Evolutionary conservation across 306 rosid species (phyloP), one percentile per base, ranked within the genome.

Genomic region (Albizia julibrissin): DNA sequence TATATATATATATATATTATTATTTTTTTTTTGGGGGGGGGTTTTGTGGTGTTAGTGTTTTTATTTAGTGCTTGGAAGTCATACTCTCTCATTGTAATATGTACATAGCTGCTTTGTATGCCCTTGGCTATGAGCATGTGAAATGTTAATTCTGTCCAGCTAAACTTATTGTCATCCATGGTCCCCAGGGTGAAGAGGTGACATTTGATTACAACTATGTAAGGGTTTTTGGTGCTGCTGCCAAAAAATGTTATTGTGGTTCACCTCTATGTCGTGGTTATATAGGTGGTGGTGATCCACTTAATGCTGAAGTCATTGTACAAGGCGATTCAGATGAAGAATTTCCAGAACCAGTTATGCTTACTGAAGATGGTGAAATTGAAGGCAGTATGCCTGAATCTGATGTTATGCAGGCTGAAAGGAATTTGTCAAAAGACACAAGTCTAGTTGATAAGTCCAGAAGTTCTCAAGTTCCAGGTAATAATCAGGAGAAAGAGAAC

Each of bases 161-260:
- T 87, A 71, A 80, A 67, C 13, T 44, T 84, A 33, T 76, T 76
- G 49, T 62, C 58, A 19, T 78, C 66, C 56, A 75, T 86, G 78
- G 78, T 79, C 69, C 69, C 75, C 91, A 96, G 99, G 99, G 88
- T 85, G 99, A 96, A 90, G 99, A 96, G 87, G 92, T 96, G 92
- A 96, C 99, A 33, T 96, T 96, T 82, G 98, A 96, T 90, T 96
- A 96, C 95, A 96, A 96, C 88, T 96, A 91, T 80, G 99, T 94
- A 71, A 96, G 99, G 92, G 99, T 96, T 72, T 92, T 94, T 79
- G 99, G 99, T 78, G 99, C 99, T 69, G 99, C 99, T 85, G 99
- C 99, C 68, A 94, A 94, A 90, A 94, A 92, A 83, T 96, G 99
- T 82, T 79, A 94, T 79, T 96, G 99, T 84, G 89, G 97, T 68